phyloP scores from a whole-genome alignment of 139 green algal genomes.

The Mesotaenium endlicherianum region DNA sequence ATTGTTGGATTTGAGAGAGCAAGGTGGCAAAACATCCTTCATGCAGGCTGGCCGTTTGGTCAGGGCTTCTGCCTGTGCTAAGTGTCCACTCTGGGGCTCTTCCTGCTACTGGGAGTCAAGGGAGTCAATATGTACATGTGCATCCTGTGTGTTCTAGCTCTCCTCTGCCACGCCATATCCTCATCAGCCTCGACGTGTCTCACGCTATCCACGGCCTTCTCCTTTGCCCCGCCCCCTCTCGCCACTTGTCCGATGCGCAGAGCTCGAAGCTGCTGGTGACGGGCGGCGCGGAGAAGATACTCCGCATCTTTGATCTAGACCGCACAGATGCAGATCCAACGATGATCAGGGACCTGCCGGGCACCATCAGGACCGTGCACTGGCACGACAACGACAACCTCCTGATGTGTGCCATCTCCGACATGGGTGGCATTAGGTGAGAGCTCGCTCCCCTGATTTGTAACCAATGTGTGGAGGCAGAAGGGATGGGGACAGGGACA shows the following conservation, averaged over 20 bases:
- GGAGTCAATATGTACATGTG: too few species aligned
- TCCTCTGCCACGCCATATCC: neutral
- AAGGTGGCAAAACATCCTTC: too few species aligned
- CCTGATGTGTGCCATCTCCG: conserved; percentile 63
- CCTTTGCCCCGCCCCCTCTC: neutral
- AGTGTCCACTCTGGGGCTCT: too few species aligned
- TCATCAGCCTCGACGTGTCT: neutral
- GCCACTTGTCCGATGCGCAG: neutral
- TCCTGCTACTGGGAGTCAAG: too few species aligned
- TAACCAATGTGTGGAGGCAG: too few species aligned
- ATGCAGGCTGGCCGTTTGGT: too few species aligned
- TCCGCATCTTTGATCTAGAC: conserved; percentile 89
- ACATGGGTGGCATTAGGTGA: conserved; percentile 62
- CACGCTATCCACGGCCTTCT: neutral
- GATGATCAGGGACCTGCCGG: conserved; percentile 43
- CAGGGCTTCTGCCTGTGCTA: too few species aligned
- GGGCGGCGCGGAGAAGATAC: conserved; percentile 79
- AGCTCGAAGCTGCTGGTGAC: conserved; percentile 42
- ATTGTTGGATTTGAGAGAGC: too few species aligned
- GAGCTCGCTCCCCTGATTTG: neutral
- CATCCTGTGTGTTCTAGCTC: neutral
- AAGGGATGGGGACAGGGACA: neutral
- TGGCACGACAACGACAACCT: conserved; percentile 75
- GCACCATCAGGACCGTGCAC: conserved; percentile 63
- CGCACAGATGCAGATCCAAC: conserved; percentile 67